Percentiles rank a stretch among this genome's conserved stretches.
Conservation (phyloP, 306 rosid genomes). For the Lathyrus aphaca region DNA sequence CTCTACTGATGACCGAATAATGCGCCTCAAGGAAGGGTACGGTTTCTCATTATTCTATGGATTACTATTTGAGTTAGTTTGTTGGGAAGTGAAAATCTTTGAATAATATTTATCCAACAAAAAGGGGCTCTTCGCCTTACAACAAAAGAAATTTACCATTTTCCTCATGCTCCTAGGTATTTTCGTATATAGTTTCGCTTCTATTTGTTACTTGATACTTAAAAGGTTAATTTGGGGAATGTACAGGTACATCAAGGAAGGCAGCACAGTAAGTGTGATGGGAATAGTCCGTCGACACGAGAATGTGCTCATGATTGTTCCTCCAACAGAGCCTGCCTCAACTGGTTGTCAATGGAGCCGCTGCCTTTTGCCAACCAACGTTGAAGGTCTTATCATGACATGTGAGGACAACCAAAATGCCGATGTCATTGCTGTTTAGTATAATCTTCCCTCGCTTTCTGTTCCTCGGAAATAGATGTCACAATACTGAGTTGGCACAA, state of each 20-base stretch:
- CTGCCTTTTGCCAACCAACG: slow-evolving; percentile 83
- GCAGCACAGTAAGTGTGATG: slow-evolving; percentile 95
- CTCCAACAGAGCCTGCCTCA: slow-evolving; percentile 74
- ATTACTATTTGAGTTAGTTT: background rate
- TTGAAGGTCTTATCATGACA: slow-evolving; percentile 79
- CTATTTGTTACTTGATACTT: too few species aligned
- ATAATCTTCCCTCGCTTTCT: slow-evolving; percentile 10
- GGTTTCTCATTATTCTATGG: background rate
- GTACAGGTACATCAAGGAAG: slow-evolving; percentile 87
- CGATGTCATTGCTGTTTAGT: slow-evolving; percentile 88
- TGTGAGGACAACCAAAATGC: slow-evolving; percentile 80
- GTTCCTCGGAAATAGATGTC: slow-evolving; percentile 40
- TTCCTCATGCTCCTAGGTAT: slow-evolving; percentile 1
- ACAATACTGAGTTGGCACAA: slow-evolving; percentile 42
- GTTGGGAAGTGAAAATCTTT: background rate
- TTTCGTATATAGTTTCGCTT: background rate
- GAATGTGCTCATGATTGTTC: slow-evolving; percentile 90
- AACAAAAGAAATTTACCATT: background rate
- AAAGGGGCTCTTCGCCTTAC: too few species aligned
- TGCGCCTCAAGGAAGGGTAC: slow-evolving; percentile 99
- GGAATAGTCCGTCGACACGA: slow-evolving; percentile 93
- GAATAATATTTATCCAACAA: too few species aligned
- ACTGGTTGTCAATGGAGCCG: slow-evolving; percentile 91
- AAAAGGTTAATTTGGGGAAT: too few species aligned
- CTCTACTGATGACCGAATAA: slow-evolving; percentile 72